Percentiles rank a stretch among this genome's conserved stretches.
Conservation (phyloP, 23 red algal species). For the Gracilaria vermiculophylla region DNA sequence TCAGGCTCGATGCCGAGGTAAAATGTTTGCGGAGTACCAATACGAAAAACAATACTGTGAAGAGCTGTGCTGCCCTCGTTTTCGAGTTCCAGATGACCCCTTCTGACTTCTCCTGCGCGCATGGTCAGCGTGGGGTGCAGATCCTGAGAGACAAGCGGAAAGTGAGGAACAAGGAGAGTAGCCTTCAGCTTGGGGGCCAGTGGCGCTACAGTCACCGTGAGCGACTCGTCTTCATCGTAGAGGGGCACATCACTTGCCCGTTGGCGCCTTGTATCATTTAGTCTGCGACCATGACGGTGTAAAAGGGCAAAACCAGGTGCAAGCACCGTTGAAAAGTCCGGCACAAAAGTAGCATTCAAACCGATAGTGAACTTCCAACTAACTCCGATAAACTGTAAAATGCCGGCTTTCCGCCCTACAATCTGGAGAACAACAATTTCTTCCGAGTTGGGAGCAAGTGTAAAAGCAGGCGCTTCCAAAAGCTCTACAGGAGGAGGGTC, state of each 20-base stretch:
- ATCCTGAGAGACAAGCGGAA: not conserved
- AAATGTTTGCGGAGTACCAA: conserved; percentile 65
- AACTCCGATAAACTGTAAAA: conserved; percentile 40
- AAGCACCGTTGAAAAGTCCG: not conserved
- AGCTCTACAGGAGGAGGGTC: conserved; percentile 22
- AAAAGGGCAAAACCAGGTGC: conserved; percentile 51
- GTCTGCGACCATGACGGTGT: conserved; percentile 44
- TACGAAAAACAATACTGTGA: conserved; percentile 39
- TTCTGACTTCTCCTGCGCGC: conserved; percentile 48
- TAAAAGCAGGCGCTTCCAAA: not conserved
- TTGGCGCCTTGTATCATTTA: conserved; percentile 55
- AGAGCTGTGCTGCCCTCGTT: conserved; percentile 31
- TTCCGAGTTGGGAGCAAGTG: not conserved
- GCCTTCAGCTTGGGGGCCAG: conserved; percentile 21
- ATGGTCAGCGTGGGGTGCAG: conserved; percentile 1
- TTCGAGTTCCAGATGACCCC: conserved; percentile 18
- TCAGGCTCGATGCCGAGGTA: conserved; percentile 27
- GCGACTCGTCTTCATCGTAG: conserved; percentile 56
- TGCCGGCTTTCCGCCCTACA: conserved; percentile 14
- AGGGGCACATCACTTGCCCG: conserved; percentile 60
- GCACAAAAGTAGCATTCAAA: conserved; percentile 6
- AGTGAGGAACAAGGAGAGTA: not conserved
- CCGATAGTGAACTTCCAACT: conserved; percentile 57
- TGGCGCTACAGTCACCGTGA: conserved; percentile 17
- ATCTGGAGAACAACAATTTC: conserved; percentile 12